phyloP scores from a whole-genome alignment of 441 rosid species.

The Bruguiera hainesii region DNA sequence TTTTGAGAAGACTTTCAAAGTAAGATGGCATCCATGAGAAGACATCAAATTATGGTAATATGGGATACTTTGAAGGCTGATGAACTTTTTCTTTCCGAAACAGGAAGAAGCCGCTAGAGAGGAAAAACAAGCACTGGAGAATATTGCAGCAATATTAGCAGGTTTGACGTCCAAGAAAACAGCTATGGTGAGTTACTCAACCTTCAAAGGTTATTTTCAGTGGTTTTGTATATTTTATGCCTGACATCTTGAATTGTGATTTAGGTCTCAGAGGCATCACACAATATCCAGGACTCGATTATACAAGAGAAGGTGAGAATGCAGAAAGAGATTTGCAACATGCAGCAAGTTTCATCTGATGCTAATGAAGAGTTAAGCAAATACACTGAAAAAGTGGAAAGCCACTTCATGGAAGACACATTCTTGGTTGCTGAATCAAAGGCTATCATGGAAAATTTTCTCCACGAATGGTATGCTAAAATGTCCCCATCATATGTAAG shows the following conservation, averaged over 20 bases:
- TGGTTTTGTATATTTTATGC: background rate
- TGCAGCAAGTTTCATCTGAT: conserved; percentile 56
- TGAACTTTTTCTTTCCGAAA: conserved; percentile 23
- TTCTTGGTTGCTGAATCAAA: conserved; percentile 58
- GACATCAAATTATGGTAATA: conserved; percentile 3
- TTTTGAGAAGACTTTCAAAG: conserved; percentile 65
- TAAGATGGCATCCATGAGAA: conserved; percentile 18
- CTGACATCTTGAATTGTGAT: conserved; percentile 18
- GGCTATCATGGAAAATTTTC: conserved; percentile 45
- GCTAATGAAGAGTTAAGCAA: conserved; percentile 46
- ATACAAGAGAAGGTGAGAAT: conserved; percentile 47
- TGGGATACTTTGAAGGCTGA: conserved; percentile 1
- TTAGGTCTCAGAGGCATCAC: conserved; percentile 67
- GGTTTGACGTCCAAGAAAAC: conserved; percentile 62
- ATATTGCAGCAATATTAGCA: conserved; percentile 56
- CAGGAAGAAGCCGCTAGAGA: conserved; percentile 81
- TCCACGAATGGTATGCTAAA: conserved; percentile 57
- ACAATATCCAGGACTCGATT: conserved; percentile 37
- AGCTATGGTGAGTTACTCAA: conserved; percentile 45
- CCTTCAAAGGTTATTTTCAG: background rate
- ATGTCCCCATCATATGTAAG: background rate
- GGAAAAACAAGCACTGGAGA: conserved; percentile 64
- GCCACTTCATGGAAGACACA: conserved; percentile 50
- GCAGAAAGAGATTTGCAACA: conserved; percentile 48
- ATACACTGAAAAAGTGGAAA: conserved; percentile 42